These are phyloP conservation scores for Monosporascus cannonballus DNA, from an alignment of 2,329 filamentous ascomycete species.

Conservation along the genomic window DNA sequence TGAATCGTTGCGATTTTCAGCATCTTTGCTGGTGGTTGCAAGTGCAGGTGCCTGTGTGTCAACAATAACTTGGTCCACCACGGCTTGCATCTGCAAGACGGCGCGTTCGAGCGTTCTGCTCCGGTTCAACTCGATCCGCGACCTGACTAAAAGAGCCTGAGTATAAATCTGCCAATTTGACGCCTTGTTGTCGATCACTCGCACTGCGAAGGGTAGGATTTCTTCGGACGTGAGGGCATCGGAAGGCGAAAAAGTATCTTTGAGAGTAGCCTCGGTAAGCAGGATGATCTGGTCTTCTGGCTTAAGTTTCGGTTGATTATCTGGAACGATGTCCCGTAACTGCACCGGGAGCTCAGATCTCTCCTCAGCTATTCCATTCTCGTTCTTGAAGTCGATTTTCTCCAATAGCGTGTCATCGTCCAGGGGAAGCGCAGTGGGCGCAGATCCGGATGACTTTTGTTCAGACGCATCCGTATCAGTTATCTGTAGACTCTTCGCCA, in stretches of 20 bases:
- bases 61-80: constrained; percentile 91
- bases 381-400: constrained; percentile 69
- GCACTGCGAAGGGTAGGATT: constrained; percentile 81
- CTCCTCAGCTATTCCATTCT: constrained; percentile 28
- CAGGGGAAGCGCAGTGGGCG: constrained; percentile 66
- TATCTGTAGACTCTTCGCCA: constrained; percentile 65
- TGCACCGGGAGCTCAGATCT: constrained; percentile 47
- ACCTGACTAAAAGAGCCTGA: constrained; percentile 82
- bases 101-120: constrained; percentile 85
- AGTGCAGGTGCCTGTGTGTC: constrained; percentile 49
- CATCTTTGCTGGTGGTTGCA: constrained; percentile 14
- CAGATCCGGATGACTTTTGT: constrained; percentile 13
- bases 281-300: constrained; percentile 87
- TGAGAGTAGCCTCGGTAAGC: constrained; percentile 80
- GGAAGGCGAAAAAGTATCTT: constrained; percentile 76
- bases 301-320: constrained; percentile 73
- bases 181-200: constrained; percentile 80
- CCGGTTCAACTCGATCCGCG: constrained; percentile 80
- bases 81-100: constrained; percentile 85
- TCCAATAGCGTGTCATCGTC: constrained; percentile 94
- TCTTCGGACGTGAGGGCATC: constrained; percentile 90
- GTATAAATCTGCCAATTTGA: constrained; percentile 99
- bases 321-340: constrained; percentile 63
- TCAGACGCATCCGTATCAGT: constrained; percentile 14
- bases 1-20: constrained; percentile 11